A percentile compares a stretch with the other conserved stretches of the same genome.
These are phyloP conservation scores for Coprinopsis marcescibilis DNA, from an alignment of 768 basidiomycete species.

Conservation along the genomic window DNA sequence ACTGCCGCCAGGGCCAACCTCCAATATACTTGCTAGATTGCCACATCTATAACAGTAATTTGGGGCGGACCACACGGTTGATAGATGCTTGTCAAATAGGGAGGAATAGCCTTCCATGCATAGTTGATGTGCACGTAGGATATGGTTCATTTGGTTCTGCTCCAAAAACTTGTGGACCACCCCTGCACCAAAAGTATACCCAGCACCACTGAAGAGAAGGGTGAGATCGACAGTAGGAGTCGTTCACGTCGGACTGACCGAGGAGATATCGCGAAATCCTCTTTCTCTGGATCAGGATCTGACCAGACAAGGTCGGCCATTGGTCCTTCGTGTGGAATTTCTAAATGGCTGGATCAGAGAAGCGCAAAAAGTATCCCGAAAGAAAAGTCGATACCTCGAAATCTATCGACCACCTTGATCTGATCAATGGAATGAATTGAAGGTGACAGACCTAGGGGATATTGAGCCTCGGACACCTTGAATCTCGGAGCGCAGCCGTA, in stretches of 20 bases:
- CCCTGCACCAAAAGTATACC: slow-evolving; percentile 97
- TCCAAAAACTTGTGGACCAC: slow-evolving; percentile 97
- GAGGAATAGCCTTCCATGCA: slow-evolving; percentile 99
- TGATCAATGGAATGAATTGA: slow-evolving; percentile 99
- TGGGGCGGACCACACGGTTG: slow-evolving; percentile 97
- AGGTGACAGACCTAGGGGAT: slow-evolving; percentile 75
- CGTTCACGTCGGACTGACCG: slow-evolving; percentile 48
- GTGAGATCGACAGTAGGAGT: slow-evolving; percentile 9
- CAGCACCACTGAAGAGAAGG: slow-evolving; percentile 70
- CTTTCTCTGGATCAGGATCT: slow-evolving; percentile 98
- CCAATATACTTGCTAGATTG: slow-evolving; percentile 93
- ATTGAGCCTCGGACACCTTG: slow-evolving; percentile 11
- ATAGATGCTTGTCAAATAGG: slow-evolving; percentile 92
- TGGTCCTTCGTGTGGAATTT: slow-evolving; percentile 98
- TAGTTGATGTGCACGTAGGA: slow-evolving; percentile 95
- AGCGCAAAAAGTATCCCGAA: slow-evolving; percentile 16
- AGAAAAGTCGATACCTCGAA: slow-evolving; percentile 61
- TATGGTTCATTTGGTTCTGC: slow-evolving; percentile 94
- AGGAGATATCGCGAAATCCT: slow-evolving; percentile 98
- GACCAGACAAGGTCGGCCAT: slow-evolving; percentile 99
- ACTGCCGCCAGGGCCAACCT: slow-evolving; percentile 82
- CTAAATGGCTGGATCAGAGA: slow-evolving; percentile 35
- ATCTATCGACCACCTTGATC: slow-evolving; percentile 98
- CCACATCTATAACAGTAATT: slow-evolving; percentile 99
- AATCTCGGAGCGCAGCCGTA: slow-evolving; percentile 26